Evolutionary conservation across 352 stramenopile genomes (phyloP).

Genomic region (Pythium aristosporum): DNA sequence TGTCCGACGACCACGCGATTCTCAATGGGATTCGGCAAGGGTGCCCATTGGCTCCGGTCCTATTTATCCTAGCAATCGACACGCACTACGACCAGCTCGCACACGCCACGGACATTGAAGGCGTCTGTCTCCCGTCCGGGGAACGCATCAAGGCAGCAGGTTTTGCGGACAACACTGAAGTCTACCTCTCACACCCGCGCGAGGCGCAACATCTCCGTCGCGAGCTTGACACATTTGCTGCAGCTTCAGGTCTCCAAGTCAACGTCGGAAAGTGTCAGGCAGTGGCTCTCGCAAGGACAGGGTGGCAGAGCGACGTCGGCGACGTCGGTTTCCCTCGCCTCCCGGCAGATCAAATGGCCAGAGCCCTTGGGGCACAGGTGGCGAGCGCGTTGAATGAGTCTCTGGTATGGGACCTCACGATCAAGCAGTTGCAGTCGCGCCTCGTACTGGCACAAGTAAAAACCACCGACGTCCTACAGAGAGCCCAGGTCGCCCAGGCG

Average conservation of each 20-base stretch:
- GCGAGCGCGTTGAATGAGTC: too few species aligned
- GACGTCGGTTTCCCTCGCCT: too few species aligned
- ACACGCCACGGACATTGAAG: not conserved
- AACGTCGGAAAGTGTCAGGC: not conserved
- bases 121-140: not conserved
- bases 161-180: slow-evolving; percentile 13
- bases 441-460: too few species aligned
- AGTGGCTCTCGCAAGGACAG: not conserved
- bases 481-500: too few species aligned
- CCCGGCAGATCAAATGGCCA: too few species aligned
- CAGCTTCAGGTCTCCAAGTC: not conserved
- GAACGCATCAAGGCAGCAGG: not conserved
- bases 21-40: too few species aligned
- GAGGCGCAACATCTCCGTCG: not conserved
- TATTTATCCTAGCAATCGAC: slow-evolving; percentile 17
- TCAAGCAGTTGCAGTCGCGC: too few species aligned
- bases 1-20: too few species aligned
- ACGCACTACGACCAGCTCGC: slow-evolving; percentile 1
- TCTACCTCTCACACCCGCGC: not conserved
- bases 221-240: not conserved
- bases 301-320: not conserved
- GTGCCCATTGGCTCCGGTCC: slow-evolving; percentile 16
- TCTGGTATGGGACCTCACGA: too few species aligned
- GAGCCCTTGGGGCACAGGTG: too few species aligned
- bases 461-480: too few species aligned